Evolutionary conservation across 2,329 filamentous ascomycete genomes (phyloP).

Genomic region (Ascochyta rabiei): DNA sequence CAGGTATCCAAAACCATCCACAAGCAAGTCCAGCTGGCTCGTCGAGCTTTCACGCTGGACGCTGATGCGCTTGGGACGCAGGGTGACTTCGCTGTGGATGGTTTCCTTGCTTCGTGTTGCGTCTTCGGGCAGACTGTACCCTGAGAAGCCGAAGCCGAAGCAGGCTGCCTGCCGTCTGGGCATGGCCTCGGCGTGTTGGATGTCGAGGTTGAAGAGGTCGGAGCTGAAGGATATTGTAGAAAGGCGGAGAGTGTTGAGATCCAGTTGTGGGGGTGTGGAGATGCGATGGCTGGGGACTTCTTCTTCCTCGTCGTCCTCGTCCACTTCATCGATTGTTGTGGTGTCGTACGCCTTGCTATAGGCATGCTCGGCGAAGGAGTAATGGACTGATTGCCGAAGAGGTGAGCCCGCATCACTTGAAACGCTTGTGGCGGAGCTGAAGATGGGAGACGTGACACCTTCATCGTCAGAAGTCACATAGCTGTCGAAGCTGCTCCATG

Average conservation of each 20-base stretch:
- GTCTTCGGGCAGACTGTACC: conserved; percentile 41
- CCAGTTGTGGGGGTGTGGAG: conserved; percentile 32
- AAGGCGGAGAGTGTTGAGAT: conserved; percentile 32
- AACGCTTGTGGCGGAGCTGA: conserved; percentile 42
- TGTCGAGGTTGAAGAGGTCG: conserved; percentile 36
- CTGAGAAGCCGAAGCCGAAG: conserved; percentile 43
- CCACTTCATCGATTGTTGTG: conserved; percentile 11
- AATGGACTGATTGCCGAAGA: conserved; percentile 26
- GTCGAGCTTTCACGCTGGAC: conserved; percentile 29
- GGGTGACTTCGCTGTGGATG: conserved; percentile 26
- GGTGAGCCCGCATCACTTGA: conserved; percentile 35
- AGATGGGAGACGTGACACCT: conserved; percentile 37
- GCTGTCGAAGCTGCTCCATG: conserved; percentile 39
- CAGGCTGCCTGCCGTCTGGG: conserved; percentile 39
- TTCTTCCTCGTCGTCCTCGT: conserved; percentile 14
- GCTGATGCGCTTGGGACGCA: conserved; percentile 17
- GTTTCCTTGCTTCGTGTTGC: conserved; percentile 35
- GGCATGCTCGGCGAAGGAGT: conserved; percentile 23
- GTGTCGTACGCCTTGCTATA: conserved; percentile 14
- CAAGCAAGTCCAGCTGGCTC: conserved; percentile 33
- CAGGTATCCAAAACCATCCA: conserved; percentile 44
- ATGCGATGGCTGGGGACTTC: conserved; percentile 7
- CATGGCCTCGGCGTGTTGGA: conserved; percentile 28
- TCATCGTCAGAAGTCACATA: conserved; percentile 36
- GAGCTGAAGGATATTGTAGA: conserved; percentile 34